phyloP scores from a whole-genome alignment of 2,329 filamentous ascomycete species.

The Kalaharituber pfeilii region DNA sequence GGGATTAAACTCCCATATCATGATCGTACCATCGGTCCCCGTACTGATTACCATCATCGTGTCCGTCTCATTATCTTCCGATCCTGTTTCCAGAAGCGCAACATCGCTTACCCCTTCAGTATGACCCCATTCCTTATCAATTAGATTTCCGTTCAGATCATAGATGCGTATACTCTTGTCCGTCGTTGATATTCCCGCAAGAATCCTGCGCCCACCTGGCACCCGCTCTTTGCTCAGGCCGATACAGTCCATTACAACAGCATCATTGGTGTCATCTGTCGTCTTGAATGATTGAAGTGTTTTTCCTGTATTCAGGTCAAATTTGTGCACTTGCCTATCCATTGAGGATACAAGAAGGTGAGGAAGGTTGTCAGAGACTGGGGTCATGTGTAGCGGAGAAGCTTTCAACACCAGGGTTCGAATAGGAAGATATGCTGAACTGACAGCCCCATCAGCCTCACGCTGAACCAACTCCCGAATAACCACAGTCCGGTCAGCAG shows the following conservation, averaged over 20 bases:
- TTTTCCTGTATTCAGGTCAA: slow-evolving; percentile 29
- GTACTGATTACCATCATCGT: slow-evolving; percentile 46
- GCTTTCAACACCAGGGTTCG: slow-evolving; percentile 68
- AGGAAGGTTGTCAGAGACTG: slow-evolving; percentile 44
- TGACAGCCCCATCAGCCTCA: slow-evolving; percentile 28
- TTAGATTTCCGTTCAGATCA: slow-evolving; percentile 56
- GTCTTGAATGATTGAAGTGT: slow-evolving; percentile 52
- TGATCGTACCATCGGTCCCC: slow-evolving; percentile 63
- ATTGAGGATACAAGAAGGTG: slow-evolving; percentile 42
- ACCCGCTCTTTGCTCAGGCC: slow-evolving; percentile 43
- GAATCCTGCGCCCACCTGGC: slow-evolving; percentile 41
- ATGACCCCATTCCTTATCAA: slow-evolving; percentile 86
- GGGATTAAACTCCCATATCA: slow-evolving; percentile 46
- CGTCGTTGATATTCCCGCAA: slow-evolving; percentile 79
- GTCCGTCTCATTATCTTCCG: slow-evolving; percentile 35
- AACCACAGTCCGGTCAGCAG: slow-evolving; percentile 66
- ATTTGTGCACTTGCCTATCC: slow-evolving; percentile 43
- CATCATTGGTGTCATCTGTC: slow-evolving; percentile 64
- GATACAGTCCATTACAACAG: slow-evolving; percentile 67
- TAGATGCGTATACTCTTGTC: slow-evolving; percentile 93
- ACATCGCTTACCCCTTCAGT: slow-evolving; percentile 85
- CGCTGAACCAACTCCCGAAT: slow-evolving; percentile 44
- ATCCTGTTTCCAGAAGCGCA: slow-evolving; percentile 44
- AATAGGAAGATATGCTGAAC: slow-evolving; percentile 56
- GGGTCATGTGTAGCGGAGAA: slow-evolving; percentile 68